A percentile compares a stretch with the other conserved stretches of the same genome.
phyloP scores from a whole-genome alignment of 23 red algal genomes.

The Agarophyton chilense region DNA sequence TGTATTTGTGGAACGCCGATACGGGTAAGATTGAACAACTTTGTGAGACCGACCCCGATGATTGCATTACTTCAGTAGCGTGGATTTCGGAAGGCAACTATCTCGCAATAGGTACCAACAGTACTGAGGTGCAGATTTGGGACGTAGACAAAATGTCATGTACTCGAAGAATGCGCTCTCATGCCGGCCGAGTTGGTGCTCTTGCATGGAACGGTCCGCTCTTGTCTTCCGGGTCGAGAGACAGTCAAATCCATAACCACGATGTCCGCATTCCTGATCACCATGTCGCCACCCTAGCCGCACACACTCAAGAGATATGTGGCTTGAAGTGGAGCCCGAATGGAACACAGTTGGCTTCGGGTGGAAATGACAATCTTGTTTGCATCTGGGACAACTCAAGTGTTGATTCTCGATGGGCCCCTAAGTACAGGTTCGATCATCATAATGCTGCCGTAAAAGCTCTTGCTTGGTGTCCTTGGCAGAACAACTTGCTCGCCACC shows the following conservation, averaged over 20 bases:
- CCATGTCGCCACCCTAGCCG: constrained; percentile 71
- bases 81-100: constrained; percentile 90
- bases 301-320: constrained; percentile 96
- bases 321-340: constrained; percentile 97
- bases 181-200: constrained; percentile 83
- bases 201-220: constrained; percentile 98
- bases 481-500: constrained; percentile 89
- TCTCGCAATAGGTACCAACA: constrained; percentile 91
- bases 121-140: constrained; percentile 89
- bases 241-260: constrained; percentile 91
- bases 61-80: constrained; percentile 91
- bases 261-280: constrained; percentile 88
- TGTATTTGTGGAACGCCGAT: constrained; percentile 95
- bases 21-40: constrained; percentile 92
- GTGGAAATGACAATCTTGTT: constrained; percentile 97
- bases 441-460: constrained; percentile 99
- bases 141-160: constrained; percentile 74
- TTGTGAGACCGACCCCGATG: constrained; percentile 61
- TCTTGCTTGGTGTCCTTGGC: constrained; percentile 99
- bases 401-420: constrained; percentile 26
- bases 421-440: constrained; percentile 67
- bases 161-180: constrained; percentile 85
- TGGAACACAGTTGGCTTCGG: constrained; percentile 92
- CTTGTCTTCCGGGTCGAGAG: constrained; percentile 87
- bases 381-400: constrained; percentile 83